Evolutionary conservation across 257 asterid species (phyloP), one percentile per base, ranked within the genome.

Genomic region (Leptodermis oblonga): DNA sequence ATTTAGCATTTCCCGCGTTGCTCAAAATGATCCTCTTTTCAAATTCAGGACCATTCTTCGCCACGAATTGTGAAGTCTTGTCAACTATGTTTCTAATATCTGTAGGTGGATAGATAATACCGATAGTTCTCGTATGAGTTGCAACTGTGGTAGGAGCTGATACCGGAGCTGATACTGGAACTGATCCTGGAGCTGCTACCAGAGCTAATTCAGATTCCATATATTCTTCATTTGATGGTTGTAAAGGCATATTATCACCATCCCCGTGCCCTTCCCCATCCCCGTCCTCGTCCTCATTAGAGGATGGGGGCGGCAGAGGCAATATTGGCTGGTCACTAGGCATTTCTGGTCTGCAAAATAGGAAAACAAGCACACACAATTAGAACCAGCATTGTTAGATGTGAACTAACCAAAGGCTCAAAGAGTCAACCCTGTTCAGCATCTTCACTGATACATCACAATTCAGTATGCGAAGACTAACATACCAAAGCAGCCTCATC

Each of bases 41-140:
- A 70, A 88, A 88, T 53, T 90, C 98, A 0, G 85, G 88, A 30
- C 97, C 98, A 73, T 90, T 90, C 83, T 87, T 92, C 0, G 90
- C 95, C 79, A 92, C 98, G 71, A 92, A 92, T 70, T 86, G 95
- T 4, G 95, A 59, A 33, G 98, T 90, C 76, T 86, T 90, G 78
- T 92, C 97, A 25, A 92, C 96, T 22, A 90, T 90, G 70, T 75
- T 88, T 77, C 95, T 83, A 58, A 92, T 92, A 74, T 92, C 98
- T 3, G 91, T 88, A 18, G 98, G 98, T 3, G 98, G 97, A 70
- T 92, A 78, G 70, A 92, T 92, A 55, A 92, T 87, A 49, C 98
- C 97, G 43, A 90, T 87, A n/a, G 95, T 74, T 81, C 82, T 83
- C 0, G 98, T 83, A 66, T 92, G 98, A 48, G 96, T 88, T 42